These are phyloP conservation scores for Syncephalastrum monosporum DNA, from an alignment of 371 early-diverging fungal genomes.

Conservation along the genomic window DNA sequence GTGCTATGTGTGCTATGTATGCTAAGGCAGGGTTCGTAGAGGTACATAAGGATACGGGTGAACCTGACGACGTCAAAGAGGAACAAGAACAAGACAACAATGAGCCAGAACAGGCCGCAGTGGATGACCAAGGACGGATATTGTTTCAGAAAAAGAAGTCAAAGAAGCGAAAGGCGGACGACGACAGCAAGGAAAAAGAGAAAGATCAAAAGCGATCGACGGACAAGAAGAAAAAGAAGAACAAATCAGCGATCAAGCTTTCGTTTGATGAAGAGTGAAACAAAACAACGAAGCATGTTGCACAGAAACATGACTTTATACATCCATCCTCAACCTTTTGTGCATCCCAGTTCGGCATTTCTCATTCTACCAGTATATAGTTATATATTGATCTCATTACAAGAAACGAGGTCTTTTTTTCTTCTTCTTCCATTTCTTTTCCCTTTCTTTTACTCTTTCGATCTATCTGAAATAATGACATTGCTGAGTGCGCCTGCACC, in stretches of 20 bases:
- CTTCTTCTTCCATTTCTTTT: not conserved
- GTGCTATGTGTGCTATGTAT: not conserved
- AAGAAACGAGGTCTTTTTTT: too few species aligned
- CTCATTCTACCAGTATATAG: too few species aligned
- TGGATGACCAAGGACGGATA: conserved; percentile 41
- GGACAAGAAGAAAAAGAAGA: conserved; percentile 34
- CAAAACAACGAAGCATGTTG: too few species aligned
- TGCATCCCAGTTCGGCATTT: too few species aligned
- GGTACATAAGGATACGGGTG: conserved; percentile 22
- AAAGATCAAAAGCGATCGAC: conserved; percentile 6
- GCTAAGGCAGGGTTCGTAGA: conserved; percentile 9
- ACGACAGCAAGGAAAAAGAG: conserved; percentile 21
- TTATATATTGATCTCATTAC: too few species aligned
- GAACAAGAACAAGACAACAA: conserved; percentile 16
- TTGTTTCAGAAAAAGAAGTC: conserved; percentile 34
- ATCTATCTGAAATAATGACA: too few species aligned
- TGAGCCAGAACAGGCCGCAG: conserved; percentile 25
- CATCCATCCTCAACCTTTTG: too few species aligned
- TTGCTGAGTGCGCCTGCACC: conserved; percentile 10
- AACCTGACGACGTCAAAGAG: conserved; percentile 20
- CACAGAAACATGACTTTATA: too few species aligned
- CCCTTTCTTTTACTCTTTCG: not conserved
- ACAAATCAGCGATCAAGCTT: conserved; percentile 23
- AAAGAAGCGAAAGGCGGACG: conserved; percentile 18
- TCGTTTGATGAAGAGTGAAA: conserved; percentile 35